Evolutionary conservation across 495 filamentous ascomycete species (phyloP).

Genomic region (Tuber melanosporum): DNA sequence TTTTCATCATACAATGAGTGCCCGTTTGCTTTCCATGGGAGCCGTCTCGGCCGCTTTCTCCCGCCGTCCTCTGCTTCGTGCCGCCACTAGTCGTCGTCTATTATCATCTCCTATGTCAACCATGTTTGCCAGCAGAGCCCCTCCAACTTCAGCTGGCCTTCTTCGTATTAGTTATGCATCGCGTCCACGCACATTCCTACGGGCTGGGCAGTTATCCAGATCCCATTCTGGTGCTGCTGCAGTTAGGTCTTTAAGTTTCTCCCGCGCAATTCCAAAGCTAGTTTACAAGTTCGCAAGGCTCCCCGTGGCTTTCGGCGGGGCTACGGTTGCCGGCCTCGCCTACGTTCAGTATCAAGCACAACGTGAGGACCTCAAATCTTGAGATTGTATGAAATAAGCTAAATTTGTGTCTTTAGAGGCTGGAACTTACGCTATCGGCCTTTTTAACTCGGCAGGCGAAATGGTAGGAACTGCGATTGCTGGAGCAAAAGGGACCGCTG

Average conservation of each 20-base stretch:
- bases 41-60: slow-evolving; percentile 19
- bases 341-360: slow-evolving; percentile 96
- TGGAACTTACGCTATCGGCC: slow-evolving; percentile 76
- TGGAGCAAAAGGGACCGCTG: slow-evolving; percentile 63
- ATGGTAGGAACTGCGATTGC: slow-evolving; percentile 59
- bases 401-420: slow-evolving; percentile 56
- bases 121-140: slow-evolving; percentile 15
- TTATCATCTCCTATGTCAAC: slow-evolving; percentile 19
- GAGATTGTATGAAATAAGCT: slow-evolving; percentile 24
- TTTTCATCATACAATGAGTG: slow-evolving; percentile 34
- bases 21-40: slow-evolving; percentile 35
- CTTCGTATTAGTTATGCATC: slow-evolving; percentile 30
- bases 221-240: slow-evolving; percentile 57
- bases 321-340: slow-evolving; percentile 74
- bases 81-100: slow-evolving; percentile 16
- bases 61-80: slow-evolving; percentile 8
- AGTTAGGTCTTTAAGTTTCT: slow-evolving; percentile 80
- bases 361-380: slow-evolving; percentile 51
- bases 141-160: slow-evolving; percentile 29
- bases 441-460: slow-evolving; percentile 66
- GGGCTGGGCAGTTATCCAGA: slow-evolving; percentile 35
- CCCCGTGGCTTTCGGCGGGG: slow-evolving; percentile 84
- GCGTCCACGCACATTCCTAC: slow-evolving; percentile 23
- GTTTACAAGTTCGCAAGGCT: slow-evolving; percentile 78
- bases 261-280: slow-evolving; percentile 76